Evolutionary conservation across 495 filamentous ascomycete genomes (phyloP).

Genomic region (Aspergillus nidulans): DNA sequence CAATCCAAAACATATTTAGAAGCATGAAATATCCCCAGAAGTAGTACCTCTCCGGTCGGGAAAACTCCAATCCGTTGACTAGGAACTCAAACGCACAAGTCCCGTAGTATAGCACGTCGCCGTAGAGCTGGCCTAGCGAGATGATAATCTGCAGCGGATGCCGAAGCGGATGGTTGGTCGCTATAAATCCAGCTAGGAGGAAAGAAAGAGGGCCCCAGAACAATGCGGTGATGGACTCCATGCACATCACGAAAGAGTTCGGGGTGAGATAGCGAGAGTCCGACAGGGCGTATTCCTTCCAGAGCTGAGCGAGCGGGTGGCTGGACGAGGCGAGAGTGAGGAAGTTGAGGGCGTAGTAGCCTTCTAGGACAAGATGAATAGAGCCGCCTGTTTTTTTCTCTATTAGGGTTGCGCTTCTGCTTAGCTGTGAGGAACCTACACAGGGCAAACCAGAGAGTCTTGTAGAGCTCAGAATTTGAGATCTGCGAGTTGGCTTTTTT

Average conservation of each 20-base stretch:
- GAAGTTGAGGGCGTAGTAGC: constrained; percentile 62
- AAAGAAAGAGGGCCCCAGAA: constrained; percentile 72
- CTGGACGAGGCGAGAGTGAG: constrained; percentile 27
- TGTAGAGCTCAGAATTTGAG: constrained; percentile 36
- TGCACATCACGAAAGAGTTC: constrained; percentile 69
- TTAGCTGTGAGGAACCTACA: constrained; percentile 21
- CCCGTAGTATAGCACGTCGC: constrained; percentile 73
- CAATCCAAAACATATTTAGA: constrained; percentile 73
- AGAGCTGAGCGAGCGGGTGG: constrained; percentile 60
- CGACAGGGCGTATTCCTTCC: constrained; percentile 78
- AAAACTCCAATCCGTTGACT: constrained; percentile 51
- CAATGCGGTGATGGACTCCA: constrained; percentile 73
- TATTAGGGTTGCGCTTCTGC: not conserved
- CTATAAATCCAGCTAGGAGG: constrained; percentile 54
- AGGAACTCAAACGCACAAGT: constrained; percentile 62
- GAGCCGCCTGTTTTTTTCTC: constrained; percentile 40
- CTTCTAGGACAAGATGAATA: constrained; percentile 73
- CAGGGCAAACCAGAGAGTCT: constrained; percentile 54
- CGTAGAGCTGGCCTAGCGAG: constrained; percentile 62
- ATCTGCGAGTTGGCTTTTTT: constrained; percentile 35
- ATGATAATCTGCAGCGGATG: constrained; percentile 65
- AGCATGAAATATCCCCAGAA: constrained; percentile 78
- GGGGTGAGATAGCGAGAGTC: constrained; percentile 71
- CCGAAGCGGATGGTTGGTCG: constrained; percentile 49
- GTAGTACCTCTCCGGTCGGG: constrained; percentile 66